phyloP scores from a whole-genome alignment of 495 filamentous ascomycete species.

The Delitschia confertaspora region DNA sequence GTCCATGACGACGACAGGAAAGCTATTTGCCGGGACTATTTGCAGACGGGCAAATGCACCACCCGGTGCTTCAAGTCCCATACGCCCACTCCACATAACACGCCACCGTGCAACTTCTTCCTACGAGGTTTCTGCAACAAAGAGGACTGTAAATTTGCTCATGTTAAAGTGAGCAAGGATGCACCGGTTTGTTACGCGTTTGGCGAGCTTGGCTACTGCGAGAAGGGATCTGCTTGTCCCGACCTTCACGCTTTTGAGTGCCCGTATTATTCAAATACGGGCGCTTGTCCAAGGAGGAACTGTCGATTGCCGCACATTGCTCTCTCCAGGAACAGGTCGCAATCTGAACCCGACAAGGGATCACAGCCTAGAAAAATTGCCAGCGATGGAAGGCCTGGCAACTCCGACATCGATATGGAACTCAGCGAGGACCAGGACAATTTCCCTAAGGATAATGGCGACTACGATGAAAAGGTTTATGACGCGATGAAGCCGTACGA shows the following conservation, averaged over 20 bases:
- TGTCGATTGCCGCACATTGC: slow-evolving; percentile 85
- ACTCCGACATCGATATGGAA: too few relatives aligned
- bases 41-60: slow-evolving; percentile 69
- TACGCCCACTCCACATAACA: slow-evolving; percentile 74
- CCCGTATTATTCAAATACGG: slow-evolving; percentile 88
- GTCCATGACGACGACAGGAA: slow-evolving; percentile 81
- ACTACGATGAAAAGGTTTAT: not conserved
- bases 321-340: slow-evolving; percentile 42
- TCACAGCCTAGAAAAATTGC: too few relatives aligned
- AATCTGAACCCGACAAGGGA: slow-evolving; percentile 19
- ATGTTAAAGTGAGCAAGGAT: slow-evolving; percentile 70
- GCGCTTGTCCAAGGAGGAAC: slow-evolving; percentile 68
- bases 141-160: slow-evolving; percentile 76
- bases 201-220: slow-evolving; percentile 82
- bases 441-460: not conserved
- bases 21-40: slow-evolving; percentile 81
- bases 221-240: slow-evolving; percentile 66
- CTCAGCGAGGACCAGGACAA: not conserved
- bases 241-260: slow-evolving; percentile 86
- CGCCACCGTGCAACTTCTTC: slow-evolving; percentile 84
- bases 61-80: slow-evolving; percentile 93
- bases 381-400: too few relatives aligned
- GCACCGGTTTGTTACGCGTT: slow-evolving; percentile 80
- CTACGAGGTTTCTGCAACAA: slow-evolving; percentile 87
- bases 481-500: too few relatives aligned